Evolutionary conservation across 139 green algal genomes (phyloP), one percentile per base, ranked within the genome.

Genomic region (Picochlorum sp.): DNA sequence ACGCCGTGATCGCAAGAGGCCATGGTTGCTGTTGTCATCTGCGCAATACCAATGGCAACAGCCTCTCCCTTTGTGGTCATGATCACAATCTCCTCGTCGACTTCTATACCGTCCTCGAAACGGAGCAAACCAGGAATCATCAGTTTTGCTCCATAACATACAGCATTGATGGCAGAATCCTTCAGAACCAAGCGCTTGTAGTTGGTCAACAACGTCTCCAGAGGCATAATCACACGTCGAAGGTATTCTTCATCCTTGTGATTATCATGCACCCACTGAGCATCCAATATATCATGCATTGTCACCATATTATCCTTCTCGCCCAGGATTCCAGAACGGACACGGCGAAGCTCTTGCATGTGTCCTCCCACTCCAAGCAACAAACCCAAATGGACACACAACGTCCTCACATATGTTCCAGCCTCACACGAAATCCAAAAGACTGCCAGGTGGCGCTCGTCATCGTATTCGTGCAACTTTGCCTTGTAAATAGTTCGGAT

Each of bases 1-100:
- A 85, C 88, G 26, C 94, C 92, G 67, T 98, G 92, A 67, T 97
- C 87, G 67, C 90, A 85, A 9, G 87, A 95, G 0, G 94, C 90
- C 88, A 99, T 97, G 10, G 89, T 85, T 28, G 84, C 88, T 2
- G 87, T 95, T 16, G 86, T 96, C 94, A 99, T 99, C 74, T 96
- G 85, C 9, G 94, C 92, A 38, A 98, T 85, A 47, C 78, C 94
- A 4, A 98, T 74, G 0, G 94, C 94, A 11, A 98, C 82, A 1
- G 94, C 94, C 85, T 99, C 94, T 38, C 94, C 94, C 84, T 99
- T 99, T 56, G 94, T 99, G 14, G 94, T 98, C 84, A 99, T 99
- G 28, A 99, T 68, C 62, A 99, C 91, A 54, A 91, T 80, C 85
- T 98, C 92, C 49, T 98, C 91, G 23, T 91, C 83, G 16, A 98